Evolutionary conservation across 331 rosid genomes (phyloP), one percentile per base, ranked within the genome.

Genomic region (Saraca asoca): DNA sequence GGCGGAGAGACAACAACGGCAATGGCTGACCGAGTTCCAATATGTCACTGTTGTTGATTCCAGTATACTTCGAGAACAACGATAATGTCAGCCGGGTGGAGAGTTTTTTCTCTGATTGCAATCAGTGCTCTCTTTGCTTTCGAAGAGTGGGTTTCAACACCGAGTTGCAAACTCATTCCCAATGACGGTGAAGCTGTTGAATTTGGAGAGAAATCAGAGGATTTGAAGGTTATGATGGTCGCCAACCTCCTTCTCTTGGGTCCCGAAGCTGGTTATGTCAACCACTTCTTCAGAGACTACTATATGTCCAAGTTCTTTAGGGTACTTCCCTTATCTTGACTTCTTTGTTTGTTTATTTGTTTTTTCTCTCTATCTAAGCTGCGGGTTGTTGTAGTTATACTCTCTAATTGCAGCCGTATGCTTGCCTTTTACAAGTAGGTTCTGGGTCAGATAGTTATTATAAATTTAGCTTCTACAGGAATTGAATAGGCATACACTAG

Each of bases 191-290:
- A 45, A 34, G 55, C 41, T 60, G 13, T 66, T 64, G 55, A 63
- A 10, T 17, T 33, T 0, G 62, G 15, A 56, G 70, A 57, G 5
- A 69, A 68, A 63, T 70, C 78, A 0, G 79, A 80, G 20, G 79
- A 76, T 62, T 71, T 87, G 64, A 87, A 78, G 53, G 91, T 87
- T 53, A 87, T 87, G 85, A 11, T 85, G 58, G 88, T 85, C 61
- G 82, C 88, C 65, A 70, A 87, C 66, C 79, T 87, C 15, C 90
- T 85, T 31, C 83, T 87, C 13, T 38, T 63, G 41, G 87, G 87
- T 14, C 64, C 87, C 48, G 87, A 76, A 6, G 50, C 87, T 66
- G 58, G 65, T 62, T 82, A 42, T 65, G 12, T 78, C 41, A 63
- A 69, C 29, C 66, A 29, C 64, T 54, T 78, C 20, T 87, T 85